Evolutionary conservation across 495 filamentous ascomycete species (phyloP).

Genomic region (Neurospora intermedia): DNA sequence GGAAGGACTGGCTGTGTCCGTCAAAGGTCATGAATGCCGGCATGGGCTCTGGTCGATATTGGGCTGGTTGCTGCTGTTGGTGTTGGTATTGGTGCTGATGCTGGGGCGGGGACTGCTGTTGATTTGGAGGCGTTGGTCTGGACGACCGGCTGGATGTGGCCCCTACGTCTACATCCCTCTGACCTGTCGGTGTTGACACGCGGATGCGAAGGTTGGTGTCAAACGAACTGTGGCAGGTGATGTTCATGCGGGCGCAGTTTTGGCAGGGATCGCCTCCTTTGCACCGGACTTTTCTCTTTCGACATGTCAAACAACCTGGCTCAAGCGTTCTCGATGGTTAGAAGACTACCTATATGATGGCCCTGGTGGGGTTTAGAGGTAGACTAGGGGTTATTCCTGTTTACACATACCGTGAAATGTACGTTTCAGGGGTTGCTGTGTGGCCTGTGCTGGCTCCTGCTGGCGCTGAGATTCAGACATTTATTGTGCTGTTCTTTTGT

Average conservation of each 20-base stretch:
- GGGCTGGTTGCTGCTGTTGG: neutral
- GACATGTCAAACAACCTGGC: slow-evolving; percentile 27
- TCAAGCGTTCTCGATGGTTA: neutral
- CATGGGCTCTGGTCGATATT: neutral
- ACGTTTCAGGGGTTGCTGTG: slow-evolving; percentile 19
- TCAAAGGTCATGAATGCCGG: neutral
- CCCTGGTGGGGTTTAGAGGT: neutral
- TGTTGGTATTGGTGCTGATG: neutral
- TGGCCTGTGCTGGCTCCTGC: slow-evolving; percentile 3
- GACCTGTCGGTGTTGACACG: slow-evolving; percentile 19
- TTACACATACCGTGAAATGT: slow-evolving; percentile 23
- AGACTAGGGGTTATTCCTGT: neutral
- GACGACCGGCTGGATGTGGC: slow-evolving; percentile 4
- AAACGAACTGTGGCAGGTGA: slow-evolving; percentile 26
- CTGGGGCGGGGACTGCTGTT: neutral
- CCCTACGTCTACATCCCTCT: slow-evolving; percentile 15
- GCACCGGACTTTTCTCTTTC: slow-evolving; percentile 28
- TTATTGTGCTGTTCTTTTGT: too few relatives aligned
- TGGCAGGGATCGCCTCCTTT: slow-evolving; percentile 24
- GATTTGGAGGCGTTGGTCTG: neutral
- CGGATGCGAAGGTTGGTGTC: slow-evolving; percentile 24
- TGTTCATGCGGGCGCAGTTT: slow-evolving; percentile 24
- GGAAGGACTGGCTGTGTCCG: slow-evolving; percentile 3
- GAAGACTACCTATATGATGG: neutral
- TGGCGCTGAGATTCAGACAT: neutral